A percentile compares a stretch with the other conserved stretches of the same genome.
These are phyloP conservation scores for Solanum lycopersicoides DNA, from an alignment of 257 asterid genomes.

Conservation along the genomic window DNA sequence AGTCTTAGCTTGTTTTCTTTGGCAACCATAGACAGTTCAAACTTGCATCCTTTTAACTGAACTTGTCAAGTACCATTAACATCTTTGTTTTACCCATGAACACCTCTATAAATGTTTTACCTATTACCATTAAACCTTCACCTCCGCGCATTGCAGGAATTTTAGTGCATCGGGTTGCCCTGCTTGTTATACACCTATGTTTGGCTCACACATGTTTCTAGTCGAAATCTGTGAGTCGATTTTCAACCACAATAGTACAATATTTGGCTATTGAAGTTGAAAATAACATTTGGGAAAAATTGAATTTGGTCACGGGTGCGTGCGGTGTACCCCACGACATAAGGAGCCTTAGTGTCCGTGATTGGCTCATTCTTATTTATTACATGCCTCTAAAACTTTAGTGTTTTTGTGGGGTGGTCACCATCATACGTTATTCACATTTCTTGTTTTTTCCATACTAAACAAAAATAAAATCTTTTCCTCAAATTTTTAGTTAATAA, in stretches of 20 bases:
- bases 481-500: background rate
- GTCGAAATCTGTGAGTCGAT: background rate
- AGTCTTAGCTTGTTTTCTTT: background rate
- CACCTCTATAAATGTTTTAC: background rate
- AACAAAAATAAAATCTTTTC: background rate
- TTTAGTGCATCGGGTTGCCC: background rate
- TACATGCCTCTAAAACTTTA: background rate
- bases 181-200: background rate
- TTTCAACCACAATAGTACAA: background rate
- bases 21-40: background rate
- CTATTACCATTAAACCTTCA: background rate
- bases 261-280: background rate
- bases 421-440: background rate
- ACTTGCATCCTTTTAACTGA: background rate
- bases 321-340: constrained; percentile 6
- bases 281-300: background rate
- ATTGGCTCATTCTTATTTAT: background rate
- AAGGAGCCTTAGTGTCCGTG: background rate
- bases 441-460: background rate
- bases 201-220: background rate
- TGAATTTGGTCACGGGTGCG: constrained; percentile 8
- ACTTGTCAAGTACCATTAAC: background rate
- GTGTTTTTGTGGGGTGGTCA: background rate
- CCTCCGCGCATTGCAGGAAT: background rate
- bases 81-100: background rate